Conservation (phyloP, 2,329 filamentous ascomycete species). For the Neophaeococcomyces mojaviensis region DNA sequence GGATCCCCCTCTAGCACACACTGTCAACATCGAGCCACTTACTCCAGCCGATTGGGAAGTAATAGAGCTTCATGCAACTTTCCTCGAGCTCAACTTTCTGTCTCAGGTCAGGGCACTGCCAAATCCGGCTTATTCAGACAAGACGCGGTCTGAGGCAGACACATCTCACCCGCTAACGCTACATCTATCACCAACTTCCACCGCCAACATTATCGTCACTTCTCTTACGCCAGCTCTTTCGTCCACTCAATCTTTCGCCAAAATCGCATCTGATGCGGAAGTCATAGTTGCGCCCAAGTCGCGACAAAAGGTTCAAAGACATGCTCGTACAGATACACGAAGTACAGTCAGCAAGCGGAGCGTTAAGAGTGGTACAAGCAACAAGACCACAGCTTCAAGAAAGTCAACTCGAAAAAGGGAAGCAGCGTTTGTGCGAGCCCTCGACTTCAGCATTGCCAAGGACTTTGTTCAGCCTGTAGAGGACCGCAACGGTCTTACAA, state of each 20-base stretch:
- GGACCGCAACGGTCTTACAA: conserved; percentile 51
- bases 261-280: conserved; percentile 88
- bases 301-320: conserved; percentile 60
- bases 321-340: conserved; percentile 60
- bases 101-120: conserved; percentile 89
- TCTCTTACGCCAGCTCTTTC: conserved; percentile 70
- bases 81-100: conserved; percentile 86
- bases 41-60: conserved; percentile 97
- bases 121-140: conserved; percentile 62
- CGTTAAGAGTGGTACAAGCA: conserved; percentile 64
- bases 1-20: conserved; percentile 84
- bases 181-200: conserved; percentile 90
- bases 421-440: conserved; percentile 65
- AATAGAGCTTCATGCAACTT: conserved; percentile 92
- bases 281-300: conserved; percentile 95
- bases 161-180: conserved; percentile 74
- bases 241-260: conserved; percentile 69
- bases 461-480: conserved; percentile 65
- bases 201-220: conserved; percentile 80
- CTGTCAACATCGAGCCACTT: conserved; percentile 91
- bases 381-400: conserved; percentile 30
- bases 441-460: conserved; percentile 61
- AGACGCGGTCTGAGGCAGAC: conserved; percentile 40
- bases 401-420: conserved; percentile 10
- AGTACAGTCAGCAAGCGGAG: conserved; percentile 78